Base-by-base conservation (phyloP, 73 alveolate genomes). In the Blepharisma japonicum region DNA sequence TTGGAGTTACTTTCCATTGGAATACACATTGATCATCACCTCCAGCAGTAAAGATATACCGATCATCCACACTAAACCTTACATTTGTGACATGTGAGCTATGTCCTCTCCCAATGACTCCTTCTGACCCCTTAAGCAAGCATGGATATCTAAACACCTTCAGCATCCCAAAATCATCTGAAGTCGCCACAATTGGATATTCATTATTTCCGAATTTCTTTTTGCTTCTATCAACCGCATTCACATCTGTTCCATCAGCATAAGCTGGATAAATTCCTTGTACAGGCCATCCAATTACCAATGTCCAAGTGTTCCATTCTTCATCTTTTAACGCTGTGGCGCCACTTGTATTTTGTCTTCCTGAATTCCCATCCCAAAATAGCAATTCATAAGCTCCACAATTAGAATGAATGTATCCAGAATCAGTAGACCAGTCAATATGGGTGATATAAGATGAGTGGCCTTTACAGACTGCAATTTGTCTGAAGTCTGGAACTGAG, bases 11-110 rank as follows among this genome's bases (percentile, higher is more conserved):
- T 72, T 94, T 96, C 99, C 99, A 92, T 55, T 90, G 83, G 82
- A 96, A 89, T 6, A 94, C 92, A 85, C 98, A 89, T 71, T 92
- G 85, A 83, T 96, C 99, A 83, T 94, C 97, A 21, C 99, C 99
- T 32, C 99, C 98, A 53, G 96, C 86, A 39, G 98, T 87, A 71
- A 87, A 82, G 48, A 96, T 79, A 67, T 79, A 77, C 68, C 84
- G 71, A 78, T 93, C 98, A 87, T 92, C 92, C 46, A 87, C 68
- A 39, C 92, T 66, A 87, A 91, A 94, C 87, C 94, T 96, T 7
- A 94, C 93, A 79, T 94, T 90, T 47, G 97, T 94, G 38, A 93
- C 94, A 71, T 88, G 97, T 21, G 92, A 86, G 32, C 94, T 88
- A 81, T 94, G 98, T 55, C 97, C 95, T 68, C 72, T 77, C 18